Percentiles rank a stretch among this genome's conserved stretches.
These are phyloP conservation scores for Aspergillus sclerotialis DNA, from an alignment of 2,329 filamentous ascomycete genomes.

Conservation along the genomic window DNA sequence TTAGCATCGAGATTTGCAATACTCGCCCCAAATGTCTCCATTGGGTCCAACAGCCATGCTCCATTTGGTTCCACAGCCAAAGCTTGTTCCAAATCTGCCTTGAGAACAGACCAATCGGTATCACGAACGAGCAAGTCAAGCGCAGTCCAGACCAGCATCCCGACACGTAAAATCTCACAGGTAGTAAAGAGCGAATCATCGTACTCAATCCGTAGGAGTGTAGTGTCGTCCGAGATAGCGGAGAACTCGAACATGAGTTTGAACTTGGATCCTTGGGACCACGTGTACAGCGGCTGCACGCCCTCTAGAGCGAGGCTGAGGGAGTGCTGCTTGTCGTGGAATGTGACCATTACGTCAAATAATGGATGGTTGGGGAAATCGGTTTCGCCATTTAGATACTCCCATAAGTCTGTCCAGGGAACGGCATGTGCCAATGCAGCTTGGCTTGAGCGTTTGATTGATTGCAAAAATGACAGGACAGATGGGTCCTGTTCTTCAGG, in stretches of 20 bases:
- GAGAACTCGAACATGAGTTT: slow-evolving; percentile 15
- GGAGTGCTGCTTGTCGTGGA: slow-evolving; percentile 17
- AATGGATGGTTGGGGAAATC: slow-evolving; percentile 7
- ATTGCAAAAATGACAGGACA: slow-evolving; percentile 2
- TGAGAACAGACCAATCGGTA: too few species aligned
- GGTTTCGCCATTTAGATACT: slow-evolving; percentile 8
- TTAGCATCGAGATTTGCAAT: too few species aligned
- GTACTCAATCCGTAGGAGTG: neutral
- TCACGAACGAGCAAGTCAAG: too few species aligned
- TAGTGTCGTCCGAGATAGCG: neutral
- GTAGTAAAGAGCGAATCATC: slow-evolving; percentile 30
- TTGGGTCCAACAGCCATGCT: too few species aligned
- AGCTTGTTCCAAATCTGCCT: too few species aligned
- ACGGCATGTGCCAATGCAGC: slow-evolving; percentile 21
- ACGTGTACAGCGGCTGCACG: slow-evolving; percentile 5
- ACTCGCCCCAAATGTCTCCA: too few species aligned
- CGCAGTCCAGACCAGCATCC: too few species aligned
- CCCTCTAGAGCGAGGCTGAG: slow-evolving; percentile 7
- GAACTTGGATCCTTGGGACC: slow-evolving; percentile 17
- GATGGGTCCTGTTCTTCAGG: slow-evolving; percentile 2
- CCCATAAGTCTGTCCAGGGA: slow-evolving; percentile 23
- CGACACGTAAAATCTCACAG: too few species aligned
- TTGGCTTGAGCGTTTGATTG: slow-evolving; percentile 14
- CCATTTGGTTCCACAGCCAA: too few species aligned
- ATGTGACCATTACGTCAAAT: slow-evolving; percentile 11